A percentile compares a stretch with the other conserved stretches of the same genome.
These are phyloP conservation scores for Jackrogersella multiformis DNA, from an alignment of 495 filamentous ascomycete genomes.

Conservation along the genomic window DNA sequence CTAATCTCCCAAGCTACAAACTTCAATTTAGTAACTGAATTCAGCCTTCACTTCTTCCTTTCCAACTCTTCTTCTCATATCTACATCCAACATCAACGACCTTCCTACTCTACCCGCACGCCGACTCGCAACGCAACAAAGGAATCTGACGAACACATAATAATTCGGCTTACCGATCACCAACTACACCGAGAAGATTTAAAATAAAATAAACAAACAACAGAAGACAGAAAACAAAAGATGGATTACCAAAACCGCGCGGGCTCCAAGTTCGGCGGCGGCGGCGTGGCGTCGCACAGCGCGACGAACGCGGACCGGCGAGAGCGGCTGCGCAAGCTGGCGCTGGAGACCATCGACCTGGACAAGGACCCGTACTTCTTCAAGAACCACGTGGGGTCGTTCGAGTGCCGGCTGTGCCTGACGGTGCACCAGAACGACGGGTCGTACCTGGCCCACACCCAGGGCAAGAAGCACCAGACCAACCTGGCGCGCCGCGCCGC, in stretches of 20 bases:
- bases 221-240: too few relatives aligned
- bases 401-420: constrained; percentile 96
- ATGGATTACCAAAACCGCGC: constrained; percentile 89
- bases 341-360: constrained; percentile 97
- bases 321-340: constrained; percentile 96
- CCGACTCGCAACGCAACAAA: background rate
- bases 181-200: background rate
- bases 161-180: background rate
- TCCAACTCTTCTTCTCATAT: background rate
- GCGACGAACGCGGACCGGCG: constrained; percentile 96
- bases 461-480: constrained; percentile 98
- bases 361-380: constrained; percentile 99
- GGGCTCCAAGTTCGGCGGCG: constrained; percentile 97
- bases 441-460: constrained; percentile 98
- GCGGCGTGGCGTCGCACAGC: constrained; percentile 92
- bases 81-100: constrained; percentile 1
- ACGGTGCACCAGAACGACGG: constrained; percentile 99
- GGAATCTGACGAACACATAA: too few relatives aligned
- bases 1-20: constrained; percentile 29
- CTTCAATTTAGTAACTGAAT: background rate
- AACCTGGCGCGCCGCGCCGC: constrained; percentile 98
- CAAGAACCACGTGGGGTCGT: constrained; percentile 98
- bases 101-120: background rate
- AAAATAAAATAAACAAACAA: background rate
- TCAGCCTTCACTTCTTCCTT: constrained; percentile 6